Conservation (phyloP, 2,329 filamentous ascomycete genomes). For the Microsporum audouinii region DNA sequence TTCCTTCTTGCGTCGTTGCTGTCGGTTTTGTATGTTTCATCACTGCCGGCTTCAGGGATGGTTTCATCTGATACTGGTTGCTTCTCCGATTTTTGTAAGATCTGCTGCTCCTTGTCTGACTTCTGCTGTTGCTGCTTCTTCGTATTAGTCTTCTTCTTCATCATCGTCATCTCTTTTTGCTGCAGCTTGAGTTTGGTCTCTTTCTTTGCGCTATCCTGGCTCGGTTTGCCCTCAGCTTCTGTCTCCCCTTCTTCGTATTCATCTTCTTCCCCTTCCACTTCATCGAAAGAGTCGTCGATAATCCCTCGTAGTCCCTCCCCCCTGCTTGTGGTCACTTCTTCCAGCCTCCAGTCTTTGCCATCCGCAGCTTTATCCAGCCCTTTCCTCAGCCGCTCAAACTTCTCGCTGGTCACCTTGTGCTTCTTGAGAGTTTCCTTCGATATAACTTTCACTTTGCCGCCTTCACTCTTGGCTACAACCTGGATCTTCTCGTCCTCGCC, state of each 20-base stretch:
- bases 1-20: conserved; percentile 23
- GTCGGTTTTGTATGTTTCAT: conserved; percentile 26
- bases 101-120: conserved; percentile 12
- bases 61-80: conserved; percentile 8
- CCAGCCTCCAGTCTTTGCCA: conserved; percentile 65
- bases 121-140: conserved; percentile 18
- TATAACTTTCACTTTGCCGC: conserved; percentile 50
- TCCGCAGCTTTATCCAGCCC: conserved; percentile 58
- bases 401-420: conserved; percentile 53
- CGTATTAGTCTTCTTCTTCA: conserved; percentile 16
- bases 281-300: conserved; percentile 44
- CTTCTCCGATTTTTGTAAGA: conserved; percentile 11
- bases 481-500: conserved; percentile 38
- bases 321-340: conserved; percentile 60
- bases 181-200: conserved; percentile 14
- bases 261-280: conserved; percentile 37
- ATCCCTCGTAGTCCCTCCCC: conserved; percentile 58
- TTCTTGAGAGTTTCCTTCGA: conserved; percentile 57
- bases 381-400: conserved; percentile 57
- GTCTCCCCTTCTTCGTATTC: conserved; percentile 10
- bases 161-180: conserved; percentile 15
- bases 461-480: conserved; percentile 45
- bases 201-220: conserved; percentile 1
- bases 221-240: not conserved
- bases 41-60: conserved; percentile 21